A percentile compares a stretch with the other conserved stretches of the same genome.
phyloP scores from a whole-genome alignment of 352 stramenopile genomes.

The Lagenidium sp. region DNA sequence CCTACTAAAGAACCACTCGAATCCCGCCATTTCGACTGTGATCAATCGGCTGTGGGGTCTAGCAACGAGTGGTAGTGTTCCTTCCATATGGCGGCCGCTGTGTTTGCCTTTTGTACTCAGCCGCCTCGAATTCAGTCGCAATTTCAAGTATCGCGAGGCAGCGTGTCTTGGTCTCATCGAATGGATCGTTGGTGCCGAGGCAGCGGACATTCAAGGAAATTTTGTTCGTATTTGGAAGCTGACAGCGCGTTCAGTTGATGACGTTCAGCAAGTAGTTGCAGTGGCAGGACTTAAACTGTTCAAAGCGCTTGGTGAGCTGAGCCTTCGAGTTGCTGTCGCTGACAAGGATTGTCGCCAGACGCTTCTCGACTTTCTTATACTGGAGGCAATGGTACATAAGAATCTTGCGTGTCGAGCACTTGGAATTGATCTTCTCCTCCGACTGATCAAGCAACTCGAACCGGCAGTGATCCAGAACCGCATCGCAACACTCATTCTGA shows the following conservation, averaged over 20 bases:
- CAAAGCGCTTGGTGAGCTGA: slow-evolving; percentile 58
- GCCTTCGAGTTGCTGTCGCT: slow-evolving; percentile 46
- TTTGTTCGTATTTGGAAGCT: slow-evolving; percentile 62
- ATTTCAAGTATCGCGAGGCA: slow-evolving; percentile 80
- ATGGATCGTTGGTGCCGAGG: slow-evolving; percentile 45
- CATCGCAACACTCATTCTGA: slow-evolving; percentile 45
- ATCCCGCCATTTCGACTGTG: slow-evolving; percentile 46
- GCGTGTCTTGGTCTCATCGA: slow-evolving; percentile 52
- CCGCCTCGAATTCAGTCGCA: slow-evolving; percentile 49
- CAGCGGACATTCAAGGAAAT: slow-evolving; percentile 27
- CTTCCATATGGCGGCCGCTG: no score
- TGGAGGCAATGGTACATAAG: slow-evolving; percentile 58
- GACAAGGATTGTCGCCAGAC: slow-evolving; percentile 36
- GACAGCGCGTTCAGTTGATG: slow-evolving; percentile 59
- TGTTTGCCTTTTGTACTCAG: slow-evolving; percentile 46
- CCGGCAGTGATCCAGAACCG: slow-evolving; percentile 41
- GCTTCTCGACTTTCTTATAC: slow-evolving; percentile 56
- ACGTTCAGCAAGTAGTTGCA: slow-evolving; percentile 64
- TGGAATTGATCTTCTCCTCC: slow-evolving; percentile 63
- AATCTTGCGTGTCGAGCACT: slow-evolving; percentile 55
- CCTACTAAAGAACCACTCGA: slow-evolving; percentile 68
- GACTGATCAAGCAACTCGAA: slow-evolving; percentile 56
- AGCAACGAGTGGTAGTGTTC: slow-evolving; percentile 28
- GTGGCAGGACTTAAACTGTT: slow-evolving; percentile 67
- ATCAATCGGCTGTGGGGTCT: slow-evolving; percentile 70